Conservation (phyloP, 2,329 filamentous ascomycete genomes). For the Cadophora sp. region DNA sequence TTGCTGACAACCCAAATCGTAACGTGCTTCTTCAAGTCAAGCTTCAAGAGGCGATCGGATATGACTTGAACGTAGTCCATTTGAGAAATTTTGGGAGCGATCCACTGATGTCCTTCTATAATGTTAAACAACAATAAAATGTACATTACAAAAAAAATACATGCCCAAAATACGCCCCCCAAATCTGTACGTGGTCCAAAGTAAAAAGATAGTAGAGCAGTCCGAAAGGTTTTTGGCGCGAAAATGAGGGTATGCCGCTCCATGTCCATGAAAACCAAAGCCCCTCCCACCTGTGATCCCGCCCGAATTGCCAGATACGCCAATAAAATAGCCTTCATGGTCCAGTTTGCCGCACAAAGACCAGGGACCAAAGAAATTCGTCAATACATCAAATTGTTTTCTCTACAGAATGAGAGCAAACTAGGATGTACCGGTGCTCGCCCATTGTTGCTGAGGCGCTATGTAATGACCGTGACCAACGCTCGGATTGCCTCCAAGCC, state of each 20-base stretch:
- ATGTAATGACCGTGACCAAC: conserved; percentile 42
- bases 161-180: not conserved
- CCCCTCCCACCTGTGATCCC: not conserved
- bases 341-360: not conserved
- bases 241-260: conserved; percentile 18
- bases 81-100: not conserved
- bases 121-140: conserved; percentile 24
- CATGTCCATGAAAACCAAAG: not conserved
- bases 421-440: conserved; percentile 38
- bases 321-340: not conserved
- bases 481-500: conserved; percentile 37
- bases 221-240: not conserved
- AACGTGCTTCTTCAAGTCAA: not conserved
- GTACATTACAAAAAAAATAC: conserved; percentile 29
- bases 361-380: conserved; percentile 25
- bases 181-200: not conserved
- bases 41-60: not conserved
- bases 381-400: conserved; percentile 17
- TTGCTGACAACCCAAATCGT: not conserved
- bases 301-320: conserved; percentile 15
- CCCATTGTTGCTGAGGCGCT: conserved; percentile 39
- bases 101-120: conserved; percentile 12
- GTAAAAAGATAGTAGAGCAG: not conserved
- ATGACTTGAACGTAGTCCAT: not conserved
- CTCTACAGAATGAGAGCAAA: not conserved